A percentile compares a stretch with the other conserved stretches of the same genome.
Evolutionary conservation across 2,329 filamentous ascomycete genomes (phyloP).

Genomic region (Nemania sp.): DNA sequence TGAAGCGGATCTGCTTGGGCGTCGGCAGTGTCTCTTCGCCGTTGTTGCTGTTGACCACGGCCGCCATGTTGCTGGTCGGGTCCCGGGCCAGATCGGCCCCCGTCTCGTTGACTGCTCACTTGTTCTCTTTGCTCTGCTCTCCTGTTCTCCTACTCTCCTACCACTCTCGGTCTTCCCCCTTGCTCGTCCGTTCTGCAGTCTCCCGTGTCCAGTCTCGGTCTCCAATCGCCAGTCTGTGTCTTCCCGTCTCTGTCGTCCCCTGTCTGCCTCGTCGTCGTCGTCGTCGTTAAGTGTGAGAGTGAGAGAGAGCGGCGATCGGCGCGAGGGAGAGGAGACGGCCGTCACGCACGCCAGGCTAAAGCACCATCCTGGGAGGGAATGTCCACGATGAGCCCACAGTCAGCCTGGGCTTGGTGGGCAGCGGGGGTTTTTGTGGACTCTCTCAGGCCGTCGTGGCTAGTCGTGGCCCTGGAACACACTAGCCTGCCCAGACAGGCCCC

Average conservation of each 20-base stretch:
- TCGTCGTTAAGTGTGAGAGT: conserved; percentile 1
- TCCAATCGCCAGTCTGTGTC: too few relatives aligned
- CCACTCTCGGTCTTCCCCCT: too few relatives aligned
- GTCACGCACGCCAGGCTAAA: conserved; percentile 20
- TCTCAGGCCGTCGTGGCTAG: conserved; percentile 14
- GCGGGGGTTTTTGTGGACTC: conserved; percentile 28
- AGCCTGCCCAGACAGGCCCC: too few relatives aligned
- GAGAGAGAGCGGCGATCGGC: too few relatives aligned
- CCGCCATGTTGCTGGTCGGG: conserved; percentile 46
- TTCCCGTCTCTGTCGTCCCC: background rate
- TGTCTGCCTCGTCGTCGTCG: background rate
- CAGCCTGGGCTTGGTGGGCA: conserved; percentile 21
- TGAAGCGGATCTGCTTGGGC: conserved; percentile 72
- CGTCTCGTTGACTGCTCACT: conserved; percentile 10
- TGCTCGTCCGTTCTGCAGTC: too few relatives aligned
- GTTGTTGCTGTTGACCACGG: conserved; percentile 46
- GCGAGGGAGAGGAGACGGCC: conserved; percentile 12
- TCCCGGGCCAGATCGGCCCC: conserved; percentile 9
- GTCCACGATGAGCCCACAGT: conserved; percentile 22
- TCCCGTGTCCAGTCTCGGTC: too few relatives aligned
- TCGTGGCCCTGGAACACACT: too few relatives aligned
- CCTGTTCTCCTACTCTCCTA: background rate
- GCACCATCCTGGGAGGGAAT: conserved; percentile 24
- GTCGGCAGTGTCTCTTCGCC: conserved; percentile 43
- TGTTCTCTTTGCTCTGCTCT: background rate